Base-by-base conservation (phyloP, 1,139 yeast genomes). In the Williopsis jadinii region DNA sequence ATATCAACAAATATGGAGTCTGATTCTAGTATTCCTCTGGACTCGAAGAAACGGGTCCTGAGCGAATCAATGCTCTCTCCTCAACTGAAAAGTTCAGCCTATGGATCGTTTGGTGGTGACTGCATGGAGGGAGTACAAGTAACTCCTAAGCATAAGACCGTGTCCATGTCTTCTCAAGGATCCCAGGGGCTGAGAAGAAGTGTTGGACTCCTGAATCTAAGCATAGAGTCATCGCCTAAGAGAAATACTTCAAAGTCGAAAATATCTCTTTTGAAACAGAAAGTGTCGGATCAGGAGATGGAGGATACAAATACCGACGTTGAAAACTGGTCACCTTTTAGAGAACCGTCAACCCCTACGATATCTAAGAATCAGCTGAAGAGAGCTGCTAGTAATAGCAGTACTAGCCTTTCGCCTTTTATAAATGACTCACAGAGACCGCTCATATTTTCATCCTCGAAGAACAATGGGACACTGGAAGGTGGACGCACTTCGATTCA, bases 191-290 rank as follows among this genome's bases (percentile, higher is more conserved):
- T 65, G n/a, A 58, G 67, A 47, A 56, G 70, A 52, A 63, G 68
- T 53, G 66, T 62, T 5, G 70, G 70, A 4, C 45, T 65, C 9
- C 43, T 66, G 39, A 65, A 66, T 35, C 45, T 66, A 34, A 62
- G 67, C 19, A 49, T 63, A 10, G 68, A 62, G 32, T 54, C 64
- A 9, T 59, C 64, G 9, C 59, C 63, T 30, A 45, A 44, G 6
- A 34, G 36, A 8, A 38, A 35, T 6, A 48, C 55, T 1, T 53
- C 57, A 19, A 19, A 19, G 2, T 49, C 59, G 32, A 53, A 52
- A 38, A 35, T 49, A 9, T 35, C 50, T 2, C 38, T 47, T 15
- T 36, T 50, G 26, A 51, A 54, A 46, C 45, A 50, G 41, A 46
- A 49, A 19, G 38, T 49, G 1, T 36, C 47, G 2, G 39, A 40